These are phyloP conservation scores for Clavaria fumosa DNA, from an alignment of 768 basidiomycete species.

Conservation along the genomic window DNA sequence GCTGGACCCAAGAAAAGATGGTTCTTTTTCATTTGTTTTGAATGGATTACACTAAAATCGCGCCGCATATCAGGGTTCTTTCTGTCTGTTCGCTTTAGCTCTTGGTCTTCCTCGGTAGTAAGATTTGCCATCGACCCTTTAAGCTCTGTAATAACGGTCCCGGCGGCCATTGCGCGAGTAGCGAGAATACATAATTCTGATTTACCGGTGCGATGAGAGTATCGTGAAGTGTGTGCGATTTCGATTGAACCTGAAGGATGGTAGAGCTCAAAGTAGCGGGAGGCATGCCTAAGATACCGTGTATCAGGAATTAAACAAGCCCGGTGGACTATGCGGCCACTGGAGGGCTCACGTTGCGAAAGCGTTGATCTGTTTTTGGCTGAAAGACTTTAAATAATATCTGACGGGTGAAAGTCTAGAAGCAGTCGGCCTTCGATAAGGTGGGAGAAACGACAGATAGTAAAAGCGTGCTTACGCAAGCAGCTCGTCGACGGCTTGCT, in stretches of 20 bases:
- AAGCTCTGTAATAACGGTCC: conserved; percentile 67
- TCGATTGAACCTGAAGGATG: conserved; percentile 72
- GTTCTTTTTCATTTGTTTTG: conserved; percentile 83
- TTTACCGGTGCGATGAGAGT: conserved; percentile 77
- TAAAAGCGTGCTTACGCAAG: conserved; percentile 40
- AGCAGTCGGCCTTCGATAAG: conserved; percentile 14
- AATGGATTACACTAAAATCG: conserved; percentile 86
- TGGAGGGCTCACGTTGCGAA: conserved; percentile 90
- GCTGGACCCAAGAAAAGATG: conserved; percentile 84
- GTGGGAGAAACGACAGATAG: conserved; percentile 12
- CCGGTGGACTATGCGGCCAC: too few relatives aligned
- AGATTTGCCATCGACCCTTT: conserved; percentile 86
- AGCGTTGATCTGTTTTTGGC: conserved; percentile 78
- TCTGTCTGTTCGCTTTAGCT: conserved; percentile 69
- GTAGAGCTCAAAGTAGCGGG: conserved; percentile 80
- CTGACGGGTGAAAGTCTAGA: conserved; percentile 57
- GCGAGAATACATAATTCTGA: conserved; percentile 81
- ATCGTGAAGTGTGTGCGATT: conserved; percentile 79
- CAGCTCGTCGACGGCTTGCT: conserved; percentile 64
- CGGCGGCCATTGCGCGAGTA: conserved; percentile 51
- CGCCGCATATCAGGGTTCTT: conserved; percentile 59
- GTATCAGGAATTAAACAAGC: conserved; percentile 1
- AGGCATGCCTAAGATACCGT: conserved; percentile 59
- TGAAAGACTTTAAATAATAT: conserved; percentile 61
- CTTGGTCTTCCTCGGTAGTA: conserved; percentile 73